Conservation (phyloP, 805 yeast species). For the Teunomyces panamensis region DNA sequence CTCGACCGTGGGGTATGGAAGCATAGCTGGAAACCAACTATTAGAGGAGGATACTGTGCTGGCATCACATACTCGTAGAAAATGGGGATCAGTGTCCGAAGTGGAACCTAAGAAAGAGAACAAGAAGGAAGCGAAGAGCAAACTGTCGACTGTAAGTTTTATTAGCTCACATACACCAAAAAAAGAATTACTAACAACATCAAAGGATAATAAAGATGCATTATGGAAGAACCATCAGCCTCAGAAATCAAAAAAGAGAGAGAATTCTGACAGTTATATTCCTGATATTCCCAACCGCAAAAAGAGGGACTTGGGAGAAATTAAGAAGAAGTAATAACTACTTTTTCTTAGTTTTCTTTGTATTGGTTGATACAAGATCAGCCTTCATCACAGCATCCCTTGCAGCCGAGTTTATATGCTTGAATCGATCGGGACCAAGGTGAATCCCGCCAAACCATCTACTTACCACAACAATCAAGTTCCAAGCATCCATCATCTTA, state of each 20-base stretch:
- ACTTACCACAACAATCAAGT: slow-evolving; percentile 80
- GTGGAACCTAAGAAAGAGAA: slow-evolving; percentile 8
- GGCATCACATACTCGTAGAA: slow-evolving; percentile 11
- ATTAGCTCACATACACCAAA: not conserved
- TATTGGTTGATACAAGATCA: slow-evolving; percentile 36
- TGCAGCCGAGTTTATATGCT: slow-evolving; percentile 86
- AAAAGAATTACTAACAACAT: not conserved
- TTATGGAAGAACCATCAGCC: slow-evolving; percentile 7
- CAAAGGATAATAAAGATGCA: slow-evolving; percentile 4
- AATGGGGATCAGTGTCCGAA: slow-evolving; percentile 15
- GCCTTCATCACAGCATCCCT: slow-evolving; percentile 78
- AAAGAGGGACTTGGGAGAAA: slow-evolving; percentile 4
- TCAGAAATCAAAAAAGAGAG: slow-evolving; percentile 12
- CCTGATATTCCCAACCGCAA: slow-evolving; percentile 14
- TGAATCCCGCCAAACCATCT: slow-evolving; percentile 94
- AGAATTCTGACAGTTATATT: slow-evolving; percentile 8
- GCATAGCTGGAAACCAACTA: slow-evolving; percentile 21
- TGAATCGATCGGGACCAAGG: slow-evolving; percentile 90
- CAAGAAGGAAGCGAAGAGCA: slow-evolving; percentile 7
- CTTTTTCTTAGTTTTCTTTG: slow-evolving; percentile 26
- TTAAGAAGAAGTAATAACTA: slow-evolving; percentile 1
- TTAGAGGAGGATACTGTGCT: slow-evolving; percentile 12
- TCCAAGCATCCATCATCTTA: slow-evolving; percentile 71
- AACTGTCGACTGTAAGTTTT: not conserved
- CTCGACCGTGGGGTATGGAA: slow-evolving; percentile 40